These are phyloP conservation scores for Neocallimastix lanati DNA, from an alignment of 192 early-diverging fungal genomes.

Conservation along the genomic window DNA sequence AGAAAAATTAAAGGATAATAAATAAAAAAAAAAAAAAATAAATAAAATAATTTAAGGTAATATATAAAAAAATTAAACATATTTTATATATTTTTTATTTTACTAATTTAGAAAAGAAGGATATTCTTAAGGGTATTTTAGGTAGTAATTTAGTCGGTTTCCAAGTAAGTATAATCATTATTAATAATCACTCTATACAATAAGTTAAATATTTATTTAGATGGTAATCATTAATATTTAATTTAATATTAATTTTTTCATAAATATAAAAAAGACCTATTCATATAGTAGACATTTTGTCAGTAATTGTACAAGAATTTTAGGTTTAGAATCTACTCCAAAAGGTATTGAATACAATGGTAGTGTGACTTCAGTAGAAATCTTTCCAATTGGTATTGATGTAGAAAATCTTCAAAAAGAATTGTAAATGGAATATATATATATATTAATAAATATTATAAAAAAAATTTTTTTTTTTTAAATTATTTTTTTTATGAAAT, in stretches of 20 bases:
- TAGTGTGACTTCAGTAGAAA: constrained; percentile 56
- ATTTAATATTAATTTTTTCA: too few species aligned
- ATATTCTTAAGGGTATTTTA: constrained; percentile 71
- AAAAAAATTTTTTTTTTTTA: too few species aligned
- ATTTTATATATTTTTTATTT: too few species aligned
- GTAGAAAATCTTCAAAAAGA: constrained; percentile 15
- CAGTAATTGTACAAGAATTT: constrained; percentile 78
- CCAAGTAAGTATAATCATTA: constrained; percentile 46
- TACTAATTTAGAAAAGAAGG: constrained; percentile 46
- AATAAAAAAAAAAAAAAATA: too few species aligned
- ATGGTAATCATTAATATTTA: too few species aligned
- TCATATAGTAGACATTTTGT: constrained; percentile 51
- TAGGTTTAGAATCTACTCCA: constrained; percentile 81
- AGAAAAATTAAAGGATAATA: too few species aligned
- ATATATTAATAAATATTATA: too few species aligned
- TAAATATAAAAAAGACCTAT: background rate
- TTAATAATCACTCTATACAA: too few species aligned
- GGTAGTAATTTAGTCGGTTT: constrained; percentile 88
- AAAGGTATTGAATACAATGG: constrained; percentile 67
- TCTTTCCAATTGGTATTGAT: constrained; percentile 97
- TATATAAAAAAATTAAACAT: too few species aligned
- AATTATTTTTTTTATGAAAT: too few species aligned
- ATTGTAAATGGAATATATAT: background rate
- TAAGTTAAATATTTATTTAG: too few species aligned
- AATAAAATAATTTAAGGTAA: too few species aligned